Evolutionary conservation across 495 filamentous ascomycete species (phyloP).

Genomic region (Thermochaetoides thermophila): DNA sequence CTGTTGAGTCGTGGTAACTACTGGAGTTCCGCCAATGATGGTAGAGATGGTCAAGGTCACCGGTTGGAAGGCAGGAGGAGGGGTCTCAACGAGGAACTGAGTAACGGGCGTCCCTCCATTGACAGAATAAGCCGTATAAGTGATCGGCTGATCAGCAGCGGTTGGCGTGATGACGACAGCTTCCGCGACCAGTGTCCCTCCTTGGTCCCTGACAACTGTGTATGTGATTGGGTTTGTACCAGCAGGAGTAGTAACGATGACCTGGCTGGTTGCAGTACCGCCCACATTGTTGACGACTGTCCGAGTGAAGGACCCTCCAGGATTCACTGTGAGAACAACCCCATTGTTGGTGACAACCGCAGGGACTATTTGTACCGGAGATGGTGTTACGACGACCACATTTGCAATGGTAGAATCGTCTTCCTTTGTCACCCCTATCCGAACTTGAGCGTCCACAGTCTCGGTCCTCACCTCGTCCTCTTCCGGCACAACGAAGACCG

Average conservation of each 20-base stretch:
- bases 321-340: constrained; percentile 5
- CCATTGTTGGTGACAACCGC: constrained; percentile 6
- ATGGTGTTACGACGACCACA: too few relatives aligned
- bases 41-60: not conserved
- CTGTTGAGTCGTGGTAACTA: too few relatives aligned
- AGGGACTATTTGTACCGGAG: too few relatives aligned
- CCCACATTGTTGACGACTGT: constrained; percentile 8
- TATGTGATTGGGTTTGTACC: constrained; percentile 7
- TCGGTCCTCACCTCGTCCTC: too few relatives aligned
- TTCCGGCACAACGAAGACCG: too few relatives aligned
- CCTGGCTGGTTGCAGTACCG: constrained; percentile 7
- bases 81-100: not conserved
- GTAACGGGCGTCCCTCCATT: constrained; percentile 14
- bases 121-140: constrained; percentile 11
- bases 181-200: constrained; percentile 11
- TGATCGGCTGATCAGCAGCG: constrained; percentile 8
- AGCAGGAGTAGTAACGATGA: constrained; percentile 8
- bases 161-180: constrained; percentile 10
- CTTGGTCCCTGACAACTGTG: constrained; percentile 6
- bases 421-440: too few relatives aligned
- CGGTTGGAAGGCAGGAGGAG: not conserved
- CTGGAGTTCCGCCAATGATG: constrained; percentile 10
- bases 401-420: too few relatives aligned
- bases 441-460: too few relatives aligned
- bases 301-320: constrained; percentile 8